Conservation (phyloP, 208 protist species). For the Trypanosoma congolense region DNA sequence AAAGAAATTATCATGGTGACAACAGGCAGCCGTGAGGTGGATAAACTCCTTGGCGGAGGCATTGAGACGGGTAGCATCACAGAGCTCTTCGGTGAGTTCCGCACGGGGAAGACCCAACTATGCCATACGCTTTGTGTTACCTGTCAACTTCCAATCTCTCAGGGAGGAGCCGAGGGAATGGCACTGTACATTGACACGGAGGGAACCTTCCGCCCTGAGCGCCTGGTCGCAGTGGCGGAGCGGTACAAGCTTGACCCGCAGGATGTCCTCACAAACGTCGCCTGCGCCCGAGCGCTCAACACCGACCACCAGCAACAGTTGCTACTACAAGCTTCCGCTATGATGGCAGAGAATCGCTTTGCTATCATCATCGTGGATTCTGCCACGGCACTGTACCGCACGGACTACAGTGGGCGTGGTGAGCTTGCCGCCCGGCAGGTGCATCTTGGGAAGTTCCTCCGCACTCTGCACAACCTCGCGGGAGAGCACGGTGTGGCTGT, state of each 20-base stretch:
- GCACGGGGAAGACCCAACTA: slow-evolving; percentile 99
- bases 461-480: slow-evolving; percentile 94
- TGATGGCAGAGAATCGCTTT: slow-evolving; percentile 98
- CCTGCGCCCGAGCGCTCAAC: slow-evolving; percentile 99
- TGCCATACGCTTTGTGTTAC: slow-evolving; percentile 99
- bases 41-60: slow-evolving; percentile 96
- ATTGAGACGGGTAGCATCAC: slow-evolving; percentile 99
- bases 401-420: slow-evolving; percentile 98
- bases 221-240: slow-evolving; percentile 87
- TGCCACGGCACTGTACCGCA: slow-evolving; percentile 98
- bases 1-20: slow-evolving; percentile 97
- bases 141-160: slow-evolving; percentile 93
- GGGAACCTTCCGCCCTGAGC: slow-evolving; percentile 98
- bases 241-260: slow-evolving; percentile 94
- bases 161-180: slow-evolving; percentile 97
- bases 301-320: slow-evolving; percentile 98
- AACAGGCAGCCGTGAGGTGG: slow-evolving; percentile 98
- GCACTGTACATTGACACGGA: slow-evolving; percentile 99
- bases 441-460: slow-evolving; percentile 98
- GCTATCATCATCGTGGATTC: slow-evolving; percentile 98
- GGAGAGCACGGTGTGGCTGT: slow-evolving; percentile 99
- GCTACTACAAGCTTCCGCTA: slow-evolving; percentile 93
- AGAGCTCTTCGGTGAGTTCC: slow-evolving; percentile 99
- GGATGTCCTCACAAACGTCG: slow-evolving; percentile 98
- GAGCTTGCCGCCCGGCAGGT: slow-evolving; percentile 98